A percentile compares a stretch with the other conserved stretches of the same genome.
phyloP scores from a whole-genome alignment of 805 yeast genomes.

The Lipomyces sp. region DNA sequence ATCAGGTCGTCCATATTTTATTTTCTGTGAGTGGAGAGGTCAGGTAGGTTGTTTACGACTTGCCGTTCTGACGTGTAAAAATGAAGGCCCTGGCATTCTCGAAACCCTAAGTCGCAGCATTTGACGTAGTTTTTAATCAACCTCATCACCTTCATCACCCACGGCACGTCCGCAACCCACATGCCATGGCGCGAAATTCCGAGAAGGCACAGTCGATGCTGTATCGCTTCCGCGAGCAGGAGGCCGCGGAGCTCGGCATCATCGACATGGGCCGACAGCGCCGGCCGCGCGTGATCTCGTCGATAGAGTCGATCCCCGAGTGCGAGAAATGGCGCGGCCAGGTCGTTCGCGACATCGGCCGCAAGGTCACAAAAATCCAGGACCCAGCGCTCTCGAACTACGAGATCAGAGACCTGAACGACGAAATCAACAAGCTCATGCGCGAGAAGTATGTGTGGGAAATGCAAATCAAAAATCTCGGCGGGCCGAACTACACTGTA shows the following conservation, averaged over 20 bases:
- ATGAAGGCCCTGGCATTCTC: too few relatives aligned
- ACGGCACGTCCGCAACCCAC: too few relatives aligned
- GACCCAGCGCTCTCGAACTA: conserved; percentile 56
- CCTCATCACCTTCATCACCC: too few relatives aligned
- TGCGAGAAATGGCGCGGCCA: conserved; percentile 70
- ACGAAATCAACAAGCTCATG: conserved; percentile 62
- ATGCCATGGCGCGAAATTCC: conserved; percentile 65
- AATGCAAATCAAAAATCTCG: conserved; percentile 60
- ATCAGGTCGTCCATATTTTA: conserved; percentile 1
- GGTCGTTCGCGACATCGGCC: conserved; percentile 61
- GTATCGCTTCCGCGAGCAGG: conserved; percentile 60
- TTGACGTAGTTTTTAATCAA: too few relatives aligned
- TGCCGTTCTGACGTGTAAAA: too few relatives aligned
- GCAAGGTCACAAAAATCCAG: conserved; percentile 58
- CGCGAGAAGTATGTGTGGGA: conserved; percentile 78
- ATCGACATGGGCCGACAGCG: conserved; percentile 53
- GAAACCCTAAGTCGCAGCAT: too few relatives aligned
- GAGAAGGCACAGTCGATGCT: conserved; percentile 74
- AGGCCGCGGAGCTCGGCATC: conserved; percentile 56
- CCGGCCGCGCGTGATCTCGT: conserved; percentile 59
- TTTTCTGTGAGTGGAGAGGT: too few relatives aligned
- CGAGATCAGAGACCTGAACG: conserved; percentile 71
- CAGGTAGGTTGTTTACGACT: too few relatives aligned
- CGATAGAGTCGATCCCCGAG: conserved; percentile 54
- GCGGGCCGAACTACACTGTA: conserved; percentile 65